Evolutionary conservation across 768 basidiomycete genomes (phyloP).

Genomic region (Tricholoma matsutake): DNA sequence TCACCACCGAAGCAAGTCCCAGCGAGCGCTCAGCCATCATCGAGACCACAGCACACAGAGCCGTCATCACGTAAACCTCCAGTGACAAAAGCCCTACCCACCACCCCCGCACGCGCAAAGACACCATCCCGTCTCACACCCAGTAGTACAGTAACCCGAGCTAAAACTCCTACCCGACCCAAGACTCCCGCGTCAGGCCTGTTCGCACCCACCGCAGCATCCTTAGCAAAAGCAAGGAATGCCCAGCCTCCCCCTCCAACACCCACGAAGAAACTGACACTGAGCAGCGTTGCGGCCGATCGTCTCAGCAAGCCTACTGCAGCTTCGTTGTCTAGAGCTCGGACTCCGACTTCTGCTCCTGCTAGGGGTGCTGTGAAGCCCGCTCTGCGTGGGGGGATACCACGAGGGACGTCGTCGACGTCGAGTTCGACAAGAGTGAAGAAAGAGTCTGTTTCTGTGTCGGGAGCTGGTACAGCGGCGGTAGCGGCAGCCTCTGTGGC

Average conservation of each 20-base stretch:
- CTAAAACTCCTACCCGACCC: slow-evolving; percentile 39
- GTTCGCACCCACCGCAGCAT: slow-evolving; percentile 82
- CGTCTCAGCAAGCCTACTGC: slow-evolving; percentile 83
- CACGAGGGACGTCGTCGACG: slow-evolving; percentile 21
- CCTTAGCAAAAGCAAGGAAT: slow-evolving; percentile 67
- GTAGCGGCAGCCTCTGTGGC: slow-evolving; percentile 14
- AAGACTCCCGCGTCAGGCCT: slow-evolving; percentile 62
- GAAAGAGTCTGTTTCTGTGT: slow-evolving; percentile 12
- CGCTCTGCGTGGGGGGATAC: slow-evolving; percentile 25
- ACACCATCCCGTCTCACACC: slow-evolving; percentile 25
- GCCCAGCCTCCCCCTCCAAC: slow-evolving; percentile 43
- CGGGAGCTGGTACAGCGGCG: slow-evolving; percentile 18
- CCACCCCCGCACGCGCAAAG: slow-evolving; percentile 30
- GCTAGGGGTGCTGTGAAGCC: slow-evolving; percentile 23
- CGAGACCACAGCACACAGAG: slow-evolving; percentile 39
- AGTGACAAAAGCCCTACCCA: slow-evolving; percentile 19
- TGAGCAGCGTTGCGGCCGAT: slow-evolving; percentile 54
- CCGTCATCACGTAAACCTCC: slow-evolving; percentile 21
- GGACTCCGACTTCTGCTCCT: slow-evolving; percentile 34
- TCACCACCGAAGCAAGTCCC: slow-evolving; percentile 16
- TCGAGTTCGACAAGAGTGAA: slow-evolving; percentile 20
- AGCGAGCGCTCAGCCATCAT: slow-evolving; percentile 20
- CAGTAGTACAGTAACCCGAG: slow-evolving; percentile 12
- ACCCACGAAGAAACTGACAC: slow-evolving; percentile 51
- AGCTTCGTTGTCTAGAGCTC: slow-evolving; percentile 64